A percentile compares a stretch with the other conserved stretches of the same genome.
These are phyloP conservation scores for Diversispora eburnea DNA, from an alignment of 192 early-diverging fungal species.

Conservation along the genomic window DNA sequence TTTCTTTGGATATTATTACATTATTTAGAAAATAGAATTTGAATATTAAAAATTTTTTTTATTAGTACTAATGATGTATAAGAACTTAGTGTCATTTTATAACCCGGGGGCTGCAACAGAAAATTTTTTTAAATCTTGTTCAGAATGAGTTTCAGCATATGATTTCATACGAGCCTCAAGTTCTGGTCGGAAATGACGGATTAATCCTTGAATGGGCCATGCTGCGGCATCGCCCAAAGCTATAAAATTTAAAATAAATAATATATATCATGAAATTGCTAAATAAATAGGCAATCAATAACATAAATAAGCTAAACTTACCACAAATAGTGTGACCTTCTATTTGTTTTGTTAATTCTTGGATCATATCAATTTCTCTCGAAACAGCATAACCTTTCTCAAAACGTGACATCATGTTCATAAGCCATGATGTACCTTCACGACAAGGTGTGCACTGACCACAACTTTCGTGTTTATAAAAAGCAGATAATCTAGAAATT, in stretches of 20 bases:
- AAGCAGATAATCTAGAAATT: constrained; percentile 87
- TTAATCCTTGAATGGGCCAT: constrained; percentile 93
- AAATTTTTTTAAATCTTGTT: constrained; percentile 21
- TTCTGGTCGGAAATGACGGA: constrained; percentile 89
- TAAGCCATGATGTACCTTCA: constrained; percentile 94
- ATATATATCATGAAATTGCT: background rate
- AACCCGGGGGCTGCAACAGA: constrained; percentile 13
- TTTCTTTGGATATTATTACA: too few species aligned
- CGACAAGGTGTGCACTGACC: constrained; percentile 99
- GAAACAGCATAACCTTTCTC: constrained; percentile 76
- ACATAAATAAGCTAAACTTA: background rate
- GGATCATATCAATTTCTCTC: constrained; percentile 94
- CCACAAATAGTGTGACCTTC: constrained; percentile 99
- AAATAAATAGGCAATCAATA: background rate
- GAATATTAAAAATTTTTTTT: too few species aligned
- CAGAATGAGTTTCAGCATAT: background rate
- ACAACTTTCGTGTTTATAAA: constrained; percentile 97
- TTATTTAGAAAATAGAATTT: too few species aligned
- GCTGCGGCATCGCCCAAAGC: constrained; percentile 98
- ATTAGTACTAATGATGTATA: too few species aligned
- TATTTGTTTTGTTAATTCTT: constrained; percentile 93
- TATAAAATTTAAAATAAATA: constrained; percentile 3
- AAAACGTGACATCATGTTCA: constrained; percentile 95
- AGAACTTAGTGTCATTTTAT: too few species aligned
- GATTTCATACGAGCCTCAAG: constrained; percentile 61